Conservation (phyloP, 345 rosid species). For the Aegle marmelos region DNA sequence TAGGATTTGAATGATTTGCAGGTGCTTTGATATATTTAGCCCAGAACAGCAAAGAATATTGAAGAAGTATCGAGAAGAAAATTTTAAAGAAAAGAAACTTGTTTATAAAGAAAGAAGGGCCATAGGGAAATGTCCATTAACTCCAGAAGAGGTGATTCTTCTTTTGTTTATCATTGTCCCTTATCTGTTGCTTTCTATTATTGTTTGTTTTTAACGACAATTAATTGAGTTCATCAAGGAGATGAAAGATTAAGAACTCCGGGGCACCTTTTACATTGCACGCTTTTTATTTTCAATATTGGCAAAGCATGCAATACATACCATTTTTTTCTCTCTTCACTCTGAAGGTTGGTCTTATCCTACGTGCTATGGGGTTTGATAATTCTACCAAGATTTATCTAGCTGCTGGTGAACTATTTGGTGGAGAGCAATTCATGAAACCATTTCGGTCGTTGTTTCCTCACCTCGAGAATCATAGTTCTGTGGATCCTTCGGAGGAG, state of each 20-base stretch:
- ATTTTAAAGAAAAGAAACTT: conserved; percentile 75
- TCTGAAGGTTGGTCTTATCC: conserved; percentile 85
- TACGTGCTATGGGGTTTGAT: conserved; percentile 86
- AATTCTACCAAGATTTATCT: conserved; percentile 86
- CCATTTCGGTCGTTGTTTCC: conserved; percentile 83
- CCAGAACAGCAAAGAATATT: conserved; percentile 70
- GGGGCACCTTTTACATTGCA: not conserved
- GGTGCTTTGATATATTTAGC: conserved; percentile 91
- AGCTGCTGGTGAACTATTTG: conserved; percentile 96
- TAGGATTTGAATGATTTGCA: conserved; percentile 25
- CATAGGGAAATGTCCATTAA: conserved; percentile 86
- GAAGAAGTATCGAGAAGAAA: conserved; percentile 76
- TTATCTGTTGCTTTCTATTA: not conserved
- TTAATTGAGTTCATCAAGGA: not conserved
- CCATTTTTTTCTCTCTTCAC: conserved; percentile 13
- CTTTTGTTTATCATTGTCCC: conserved; percentile 1
- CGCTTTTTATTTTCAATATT: not conserved
- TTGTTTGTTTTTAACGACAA: not conserved
- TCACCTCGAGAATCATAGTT: conserved; percentile 88
- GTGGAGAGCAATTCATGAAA: conserved; percentile 86
- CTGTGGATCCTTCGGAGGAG: conserved; percentile 78
- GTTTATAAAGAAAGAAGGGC: conserved; percentile 72
- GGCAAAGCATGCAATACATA: not conserved
- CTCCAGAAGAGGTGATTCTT: conserved; percentile 80
- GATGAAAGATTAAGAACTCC: not conserved